Conservation (phyloP, 495 filamentous ascomycete species). For the Cryomyces antarcticus region DNA sequence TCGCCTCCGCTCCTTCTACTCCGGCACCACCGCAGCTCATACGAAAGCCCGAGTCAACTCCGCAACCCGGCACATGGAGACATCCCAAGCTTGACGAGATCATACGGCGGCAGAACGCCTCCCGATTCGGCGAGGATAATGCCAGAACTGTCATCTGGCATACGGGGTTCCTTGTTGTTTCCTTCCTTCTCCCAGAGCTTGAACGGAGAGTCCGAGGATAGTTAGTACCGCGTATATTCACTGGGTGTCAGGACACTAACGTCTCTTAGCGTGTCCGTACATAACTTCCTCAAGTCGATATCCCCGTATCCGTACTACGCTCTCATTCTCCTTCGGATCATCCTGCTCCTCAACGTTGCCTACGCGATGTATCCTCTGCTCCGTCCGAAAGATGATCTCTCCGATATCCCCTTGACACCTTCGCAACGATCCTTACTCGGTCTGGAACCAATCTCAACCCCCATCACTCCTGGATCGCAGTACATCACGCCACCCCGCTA, state of each 20-base stretch:
- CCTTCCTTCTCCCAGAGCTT: slow-evolving; percentile 6
- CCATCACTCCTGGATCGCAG: slow-evolving; percentile 39
- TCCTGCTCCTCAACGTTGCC: slow-evolving; percentile 45
- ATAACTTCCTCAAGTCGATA: slow-evolving; percentile 2
- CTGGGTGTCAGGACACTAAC: background rate
- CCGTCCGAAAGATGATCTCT: slow-evolving; percentile 48
- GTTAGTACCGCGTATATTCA: background rate
- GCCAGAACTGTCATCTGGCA: slow-evolving; percentile 46
- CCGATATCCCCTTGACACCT: slow-evolving; percentile 81
- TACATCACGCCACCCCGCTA: slow-evolving; percentile 82
- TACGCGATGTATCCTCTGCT: slow-evolving; percentile 47
- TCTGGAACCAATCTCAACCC: slow-evolving; percentile 45
- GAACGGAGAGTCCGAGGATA: background rate
- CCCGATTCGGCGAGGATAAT: slow-evolving; percentile 52
- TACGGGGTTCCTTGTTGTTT: slow-evolving; percentile 28
- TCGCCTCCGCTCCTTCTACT: background rate
- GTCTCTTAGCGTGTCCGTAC: slow-evolving; percentile 4
- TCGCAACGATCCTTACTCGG: slow-evolving; percentile 71
- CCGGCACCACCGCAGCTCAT: background rate
- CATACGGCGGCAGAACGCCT: slow-evolving; percentile 46
- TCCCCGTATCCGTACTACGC: slow-evolving; percentile 19
- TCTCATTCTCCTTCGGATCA: slow-evolving; percentile 30
- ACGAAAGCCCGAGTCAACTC: background rate
- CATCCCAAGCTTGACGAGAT: slow-evolving; percentile 72
- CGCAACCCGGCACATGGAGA: slow-evolving; percentile 48